Evolutionary conservation across 805 yeast genomes (phyloP), one percentile per base, ranked within the genome.

Genomic region (Lipomyces yamanashiensis): DNA sequence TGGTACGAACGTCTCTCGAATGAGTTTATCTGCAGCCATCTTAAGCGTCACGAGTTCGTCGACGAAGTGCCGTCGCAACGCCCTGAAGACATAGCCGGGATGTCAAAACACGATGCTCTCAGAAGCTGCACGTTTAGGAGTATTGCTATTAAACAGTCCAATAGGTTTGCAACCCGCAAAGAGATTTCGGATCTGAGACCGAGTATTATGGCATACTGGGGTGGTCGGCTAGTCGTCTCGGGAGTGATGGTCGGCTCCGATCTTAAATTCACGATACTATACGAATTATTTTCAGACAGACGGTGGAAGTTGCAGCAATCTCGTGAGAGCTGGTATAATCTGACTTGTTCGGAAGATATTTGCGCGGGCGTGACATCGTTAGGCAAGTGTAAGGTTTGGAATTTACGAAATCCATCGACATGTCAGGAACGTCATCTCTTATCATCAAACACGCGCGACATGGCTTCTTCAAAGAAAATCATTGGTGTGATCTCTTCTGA

Each of bases 251-350:
- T 66, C 40, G 69, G 69, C 13, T 59, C 64, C 13, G 69, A 66
- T 19, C 55, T 66, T 21, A 63, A 60, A 45, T 51, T 50, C 41
- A 66, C 69, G 15, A 57, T 66, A 28, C 47, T 66, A 2, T 66
- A 66, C 56, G 69, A 66, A 41, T 45, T 66, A 7, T 66, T 41
- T 33, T 66, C 69, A 4, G 64, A 66, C 28, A 49, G 62, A 6
- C 63, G 69, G 3, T 66, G 67, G 67, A 62, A 64, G 34, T 53
- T 66, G 12, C 67, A 63, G 54, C 68, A 66, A 39, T 64, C 64
- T 53, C 44, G 69, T n/a, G 69, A 66, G 19, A 66, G 69, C 57
- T 66, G 69, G 69, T 66, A 66, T 41, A 63, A 66, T 36, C 58
- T 66, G 4, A 66, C 69, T 9, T 58, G 61, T 17, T 66, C 69